These are phyloP conservation scores for Isoetes taiwanensis DNA, from an alignment of 75 land plant species.

Conservation along the genomic window DNA sequence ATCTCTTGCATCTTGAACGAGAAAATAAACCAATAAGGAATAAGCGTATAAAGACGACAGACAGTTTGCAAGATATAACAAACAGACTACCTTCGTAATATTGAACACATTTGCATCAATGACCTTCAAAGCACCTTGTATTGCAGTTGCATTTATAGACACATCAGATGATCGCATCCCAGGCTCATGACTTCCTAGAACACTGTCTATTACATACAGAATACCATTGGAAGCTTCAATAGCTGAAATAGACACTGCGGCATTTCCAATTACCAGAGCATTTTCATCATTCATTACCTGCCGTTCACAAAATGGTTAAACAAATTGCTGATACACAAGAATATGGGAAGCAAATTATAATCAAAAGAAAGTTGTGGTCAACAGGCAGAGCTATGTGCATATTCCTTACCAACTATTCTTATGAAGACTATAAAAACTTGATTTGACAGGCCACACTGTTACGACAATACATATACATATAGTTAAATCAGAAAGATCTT, in stretches of 20 bases:
- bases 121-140: slow-evolving; percentile 23
- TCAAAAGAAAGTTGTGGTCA: background rate
- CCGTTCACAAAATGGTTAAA: background rate
- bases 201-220: slow-evolving; percentile 13
- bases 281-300: slow-evolving; percentile 1
- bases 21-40: background rate
- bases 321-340: background rate
- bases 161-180: slow-evolving; percentile 1
- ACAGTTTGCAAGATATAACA: background rate
- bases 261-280: slow-evolving; percentile 8
- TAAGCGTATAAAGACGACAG: background rate
- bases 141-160: slow-evolving; percentile 11
- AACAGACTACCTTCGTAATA: slow-evolving; percentile 32
- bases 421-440: too few relatives aligned
- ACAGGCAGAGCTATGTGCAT: background rate
- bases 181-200: slow-evolving; percentile 18
- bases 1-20: slow-evolving; percentile 37
- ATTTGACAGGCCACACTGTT: too few relatives aligned
- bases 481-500: too few relatives aligned
- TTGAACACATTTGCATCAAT: slow-evolving; percentile 45
- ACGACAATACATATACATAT: too few relatives aligned
- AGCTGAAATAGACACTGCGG: slow-evolving; percentile 3
- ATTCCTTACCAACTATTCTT: too few relatives aligned
- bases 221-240: slow-evolving; percentile 10
- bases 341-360: background rate